Percentiles rank a stretch among this genome's conserved stretches.
These are phyloP conservation scores for Carallia pectinifolia DNA, from an alignment of 345 rosid genomes.

Conservation along the genomic window DNA sequence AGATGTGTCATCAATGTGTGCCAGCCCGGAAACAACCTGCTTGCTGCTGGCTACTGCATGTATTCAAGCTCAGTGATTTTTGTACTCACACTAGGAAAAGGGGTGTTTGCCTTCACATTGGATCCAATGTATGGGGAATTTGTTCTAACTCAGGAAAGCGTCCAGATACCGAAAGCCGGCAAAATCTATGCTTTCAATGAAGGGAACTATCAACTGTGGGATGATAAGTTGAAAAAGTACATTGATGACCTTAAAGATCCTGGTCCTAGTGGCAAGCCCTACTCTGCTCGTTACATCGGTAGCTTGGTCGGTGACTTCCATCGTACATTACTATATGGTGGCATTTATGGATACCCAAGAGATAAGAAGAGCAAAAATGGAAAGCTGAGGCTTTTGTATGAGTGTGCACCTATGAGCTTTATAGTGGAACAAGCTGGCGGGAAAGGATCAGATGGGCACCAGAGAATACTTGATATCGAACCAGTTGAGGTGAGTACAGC, in stretches of 20 bases:
- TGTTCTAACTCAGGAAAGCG: conserved; percentile 79
- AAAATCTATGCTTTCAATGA: conserved; percentile 87
- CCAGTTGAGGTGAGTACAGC: conserved; percentile 59
- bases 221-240: conserved; percentile 85
- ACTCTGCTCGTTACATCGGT: conserved; percentile 89
- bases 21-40: conserved; percentile 89
- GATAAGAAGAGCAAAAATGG: conserved; percentile 94
- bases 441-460: conserved; percentile 92
- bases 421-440: conserved; percentile 97
- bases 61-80: conserved; percentile 92
- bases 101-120: conserved; percentile 76
- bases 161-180: conserved; percentile 80
- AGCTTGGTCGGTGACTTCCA: conserved; percentile 98
- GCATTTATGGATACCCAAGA: conserved; percentile 92
- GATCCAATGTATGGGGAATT: conserved; percentile 98
- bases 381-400: conserved; percentile 84
- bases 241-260: conserved; percentile 91
- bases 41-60: conserved; percentile 96
- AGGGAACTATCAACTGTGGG: conserved; percentile 95
- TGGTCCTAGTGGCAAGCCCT: conserved; percentile 80
- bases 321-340: conserved; percentile 78
- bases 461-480: conserved; percentile 72
- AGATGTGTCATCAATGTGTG: conserved; percentile 82
- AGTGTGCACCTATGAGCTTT: conserved; percentile 98
- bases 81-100: conserved; percentile 74